Percentiles rank a stretch among this genome's conserved stretches.
Evolutionary conservation across 331 rosid genomes (phyloP).

Genomic region (Quercus lobata): DNA sequence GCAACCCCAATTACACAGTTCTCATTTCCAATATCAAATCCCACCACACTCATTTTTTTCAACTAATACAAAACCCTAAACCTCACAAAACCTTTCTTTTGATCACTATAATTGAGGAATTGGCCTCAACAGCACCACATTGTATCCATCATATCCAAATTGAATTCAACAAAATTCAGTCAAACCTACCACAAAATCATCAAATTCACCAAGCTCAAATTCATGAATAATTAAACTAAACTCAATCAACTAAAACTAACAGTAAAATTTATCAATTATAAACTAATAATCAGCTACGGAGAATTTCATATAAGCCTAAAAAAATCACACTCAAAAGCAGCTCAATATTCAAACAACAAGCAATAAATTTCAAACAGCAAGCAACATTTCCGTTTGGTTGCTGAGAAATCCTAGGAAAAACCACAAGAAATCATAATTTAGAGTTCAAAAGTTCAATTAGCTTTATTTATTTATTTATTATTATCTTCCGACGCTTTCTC

Average conservation of each 20-base stretch:
- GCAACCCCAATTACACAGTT: constrained; percentile 88
- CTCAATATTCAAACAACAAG: not conserved
- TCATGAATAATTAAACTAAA: not conserved
- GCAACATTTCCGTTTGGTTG: not conserved
- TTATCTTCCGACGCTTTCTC: too few relatives aligned
- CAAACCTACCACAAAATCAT: not conserved
- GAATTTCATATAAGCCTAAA: not conserved
- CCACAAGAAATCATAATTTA: not conserved
- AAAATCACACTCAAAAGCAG: not conserved
- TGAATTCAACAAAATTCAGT: not conserved
- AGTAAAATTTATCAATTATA: not conserved
- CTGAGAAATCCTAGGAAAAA: not conserved
- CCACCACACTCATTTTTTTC: constrained; percentile 73
- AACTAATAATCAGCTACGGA: not conserved
- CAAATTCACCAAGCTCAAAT: not conserved
- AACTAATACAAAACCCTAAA: not conserved
- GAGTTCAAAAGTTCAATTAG: too few relatives aligned
- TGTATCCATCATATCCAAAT: not conserved
- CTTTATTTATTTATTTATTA: accelerated
- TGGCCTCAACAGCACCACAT: not conserved
- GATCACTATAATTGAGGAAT: not conserved
- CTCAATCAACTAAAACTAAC: not conserved
- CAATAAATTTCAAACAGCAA: not conserved
- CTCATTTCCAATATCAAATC: constrained; percentile 95
- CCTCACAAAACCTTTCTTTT: not conserved